A percentile compares a stretch with the other conserved stretches of the same genome.
These are phyloP conservation scores for Diplodia seriata DNA, from an alignment of 2,329 filamentous ascomycete genomes.

Conservation along the genomic window DNA sequence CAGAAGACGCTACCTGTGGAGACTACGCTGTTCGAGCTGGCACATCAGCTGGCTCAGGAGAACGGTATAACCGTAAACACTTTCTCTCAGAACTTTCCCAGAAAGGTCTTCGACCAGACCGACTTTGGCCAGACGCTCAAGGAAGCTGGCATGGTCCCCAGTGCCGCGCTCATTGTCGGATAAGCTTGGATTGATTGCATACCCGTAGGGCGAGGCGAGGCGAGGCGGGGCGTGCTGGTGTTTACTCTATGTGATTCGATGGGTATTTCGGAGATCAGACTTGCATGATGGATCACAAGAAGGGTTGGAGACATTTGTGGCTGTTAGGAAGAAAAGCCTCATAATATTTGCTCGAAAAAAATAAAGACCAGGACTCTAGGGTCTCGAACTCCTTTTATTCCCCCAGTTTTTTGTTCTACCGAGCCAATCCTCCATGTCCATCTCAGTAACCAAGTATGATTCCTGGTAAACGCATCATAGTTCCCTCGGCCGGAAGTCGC, in stretches of 20 bases:
- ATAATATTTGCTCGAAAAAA: conserved; percentile 12
- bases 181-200: conserved; percentile 37
- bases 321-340: conserved; percentile 10
- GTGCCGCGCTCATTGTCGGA: conserved; percentile 81
- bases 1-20: conserved; percentile 88
- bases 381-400: conserved; percentile 15
- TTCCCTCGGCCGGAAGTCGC: neutral
- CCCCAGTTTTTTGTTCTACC: conserved; percentile 21
- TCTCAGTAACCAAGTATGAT: neutral
- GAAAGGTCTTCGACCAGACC: conserved; percentile 72
- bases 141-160: conserved; percentile 88
- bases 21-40: conserved; percentile 92
- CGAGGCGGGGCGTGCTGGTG: neutral
- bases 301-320: neutral
- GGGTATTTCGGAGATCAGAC: neutral
- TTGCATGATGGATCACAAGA: neutral
- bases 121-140: conserved; percentile 92
- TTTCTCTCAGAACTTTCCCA: conserved; percentile 87
- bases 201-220: neutral
- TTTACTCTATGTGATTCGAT: neutral
- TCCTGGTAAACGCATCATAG: neutral
- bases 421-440: neutral
- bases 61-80: conserved; percentile 72
- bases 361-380: conserved; percentile 12
- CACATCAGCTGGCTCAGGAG: conserved; percentile 74